Conservation (phyloP, 1,284 basidiomycete species). For the Macrocystidia cucumis region DNA sequence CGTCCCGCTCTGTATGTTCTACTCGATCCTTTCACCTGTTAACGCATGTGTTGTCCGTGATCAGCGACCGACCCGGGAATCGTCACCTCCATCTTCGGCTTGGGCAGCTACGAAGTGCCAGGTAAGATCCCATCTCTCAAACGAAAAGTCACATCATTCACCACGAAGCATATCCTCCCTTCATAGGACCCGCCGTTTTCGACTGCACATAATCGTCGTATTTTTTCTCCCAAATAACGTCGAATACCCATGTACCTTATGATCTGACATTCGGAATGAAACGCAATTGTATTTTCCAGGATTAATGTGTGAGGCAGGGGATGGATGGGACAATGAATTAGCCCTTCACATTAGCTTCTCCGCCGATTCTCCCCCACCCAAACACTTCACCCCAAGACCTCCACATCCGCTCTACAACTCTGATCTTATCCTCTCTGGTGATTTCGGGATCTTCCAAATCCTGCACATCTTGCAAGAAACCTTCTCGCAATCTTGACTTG, state of each 20-base stretch:
- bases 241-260: conserved; percentile 1
- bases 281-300: no score
- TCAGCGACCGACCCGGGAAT: conserved; percentile 33
- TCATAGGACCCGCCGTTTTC: conserved; percentile 19
- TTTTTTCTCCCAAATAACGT: conserved; percentile 1
- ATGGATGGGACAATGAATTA: not conserved
- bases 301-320: no score
- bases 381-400: conserved; percentile 72
- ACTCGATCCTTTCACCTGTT: no score
- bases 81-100: conserved; percentile 30
- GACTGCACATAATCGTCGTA: conserved; percentile 11
- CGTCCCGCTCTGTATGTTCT: conserved; percentile 5
- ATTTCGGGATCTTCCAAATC: conserved; percentile 76
- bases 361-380: conserved; percentile 36
- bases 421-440: conserved; percentile 62
- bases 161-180: not conserved
- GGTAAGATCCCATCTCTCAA: no score
- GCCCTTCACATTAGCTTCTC: conserved; percentile 6
- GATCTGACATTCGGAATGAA: no score
- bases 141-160: no score
- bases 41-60: no score
- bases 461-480: conserved; percentile 81
- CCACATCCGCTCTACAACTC: conserved; percentile 88
- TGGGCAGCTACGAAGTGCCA: conserved; percentile 30
- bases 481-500: conserved; percentile 52